phyloP scores from a whole-genome alignment of 768 basidiomycete genomes.

The Boletus insuetus region DNA sequence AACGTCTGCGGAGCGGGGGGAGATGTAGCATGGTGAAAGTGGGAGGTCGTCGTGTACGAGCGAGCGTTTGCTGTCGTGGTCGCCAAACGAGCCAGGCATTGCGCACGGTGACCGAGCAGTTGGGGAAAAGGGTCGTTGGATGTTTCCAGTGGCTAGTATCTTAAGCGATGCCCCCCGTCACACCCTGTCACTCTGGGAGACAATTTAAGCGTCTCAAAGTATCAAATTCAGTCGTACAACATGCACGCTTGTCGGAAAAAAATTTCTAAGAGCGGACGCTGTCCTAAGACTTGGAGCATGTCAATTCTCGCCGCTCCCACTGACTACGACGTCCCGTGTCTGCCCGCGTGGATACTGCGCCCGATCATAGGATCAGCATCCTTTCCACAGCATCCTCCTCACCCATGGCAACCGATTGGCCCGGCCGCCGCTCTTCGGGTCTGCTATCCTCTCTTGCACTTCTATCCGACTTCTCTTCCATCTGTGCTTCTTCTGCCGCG shows the following conservation, averaged over 20 bases:
- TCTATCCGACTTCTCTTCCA: neutral
- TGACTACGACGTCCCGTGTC: too few relatives aligned
- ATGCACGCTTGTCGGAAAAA: too few relatives aligned
- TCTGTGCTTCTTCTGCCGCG: neutral
- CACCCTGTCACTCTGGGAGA: conserved; percentile 6
- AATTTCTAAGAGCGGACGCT: neutral
- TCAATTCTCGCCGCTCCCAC: too few relatives aligned
- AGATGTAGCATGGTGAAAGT: conserved; percentile 72
- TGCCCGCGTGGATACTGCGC: neutral
- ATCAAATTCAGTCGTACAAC: conserved; percentile 1
- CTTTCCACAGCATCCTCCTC: conserved; percentile 25
- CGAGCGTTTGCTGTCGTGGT: conserved; percentile 25
- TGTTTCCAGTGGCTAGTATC: conserved; percentile 11
- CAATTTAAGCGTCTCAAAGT: too few relatives aligned
- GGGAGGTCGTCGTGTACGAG: conserved; percentile 5
- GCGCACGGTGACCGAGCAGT: conserved; percentile 20
- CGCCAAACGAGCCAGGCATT: conserved; percentile 49
- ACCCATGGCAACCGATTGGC: neutral
- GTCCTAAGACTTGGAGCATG: too few relatives aligned
- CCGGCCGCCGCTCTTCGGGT: neutral
- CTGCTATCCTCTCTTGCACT: neutral
- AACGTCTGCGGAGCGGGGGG: conserved; percentile 80
- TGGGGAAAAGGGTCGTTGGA: conserved; percentile 11
- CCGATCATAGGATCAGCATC: conserved; percentile 15
- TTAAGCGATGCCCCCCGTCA: conserved; percentile 19